Evolutionary conservation across 106 monocot genomes (phyloP).

Genomic region (Posidonia australis): DNA sequence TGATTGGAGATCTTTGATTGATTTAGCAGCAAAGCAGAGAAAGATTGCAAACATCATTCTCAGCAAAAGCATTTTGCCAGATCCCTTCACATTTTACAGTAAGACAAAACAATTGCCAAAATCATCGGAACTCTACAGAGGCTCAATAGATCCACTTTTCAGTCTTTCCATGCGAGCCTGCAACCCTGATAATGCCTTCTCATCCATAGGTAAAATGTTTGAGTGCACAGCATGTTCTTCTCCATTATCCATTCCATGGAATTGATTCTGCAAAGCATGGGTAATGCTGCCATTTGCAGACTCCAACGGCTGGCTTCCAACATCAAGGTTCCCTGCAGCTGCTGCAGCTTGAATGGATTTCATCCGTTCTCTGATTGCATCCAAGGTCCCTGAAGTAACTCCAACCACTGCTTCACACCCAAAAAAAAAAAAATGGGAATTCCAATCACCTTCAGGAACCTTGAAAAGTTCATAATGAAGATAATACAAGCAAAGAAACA

Average conservation of each 20-base stretch:
- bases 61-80: too few relatives aligned
- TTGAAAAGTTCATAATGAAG: neutral
- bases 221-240: slow-evolving; percentile 30
- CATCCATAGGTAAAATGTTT: slow-evolving; percentile 74
- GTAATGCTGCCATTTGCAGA: slow-evolving; percentile 41
- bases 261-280: slow-evolving; percentile 15
- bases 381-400: slow-evolving; percentile 54
- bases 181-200: slow-evolving; percentile 82
- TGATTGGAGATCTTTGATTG: too few relatives aligned
- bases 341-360: slow-evolving; percentile 93
- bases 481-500: neutral
- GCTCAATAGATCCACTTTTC: slow-evolving; percentile 77
- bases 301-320: slow-evolving; percentile 26
- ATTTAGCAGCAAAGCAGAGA: too few relatives aligned
- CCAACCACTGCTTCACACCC: slow-evolving; percentile 9
- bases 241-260: neutral
- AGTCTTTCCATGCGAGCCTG: slow-evolving; percentile 98
- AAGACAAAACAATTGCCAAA: neutral
- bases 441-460: neutral
- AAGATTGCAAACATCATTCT: too few relatives aligned
- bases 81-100: neutral
- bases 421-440: neutral
- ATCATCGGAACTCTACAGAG: slow-evolving; percentile 27
- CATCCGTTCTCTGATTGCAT: slow-evolving; percentile 95
- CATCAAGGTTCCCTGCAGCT: slow-evolving; percentile 32